Percentiles rank a stretch among this genome's conserved stretches.
Evolutionary conservation across 2,329 filamentous ascomycete genomes (phyloP).

Genomic region (Cercospora zeina): DNA sequence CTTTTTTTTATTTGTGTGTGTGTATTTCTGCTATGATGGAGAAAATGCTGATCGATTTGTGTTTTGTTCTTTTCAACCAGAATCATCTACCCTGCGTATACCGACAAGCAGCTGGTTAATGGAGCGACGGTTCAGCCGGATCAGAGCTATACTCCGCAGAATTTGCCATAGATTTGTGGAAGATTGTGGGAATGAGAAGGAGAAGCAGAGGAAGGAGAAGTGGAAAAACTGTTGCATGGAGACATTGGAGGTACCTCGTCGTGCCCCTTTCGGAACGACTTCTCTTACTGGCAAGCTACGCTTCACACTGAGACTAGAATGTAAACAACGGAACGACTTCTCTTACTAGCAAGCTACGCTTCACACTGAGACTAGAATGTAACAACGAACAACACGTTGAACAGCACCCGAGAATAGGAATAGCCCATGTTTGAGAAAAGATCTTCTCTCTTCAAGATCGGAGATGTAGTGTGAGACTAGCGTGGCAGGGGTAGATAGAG

Average conservation of each 20-base stretch:
- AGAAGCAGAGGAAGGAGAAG: not conserved
- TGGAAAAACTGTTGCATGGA: not conserved
- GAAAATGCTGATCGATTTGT: no score
- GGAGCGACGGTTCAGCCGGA: constrained; percentile 28
- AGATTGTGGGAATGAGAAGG: not conserved
- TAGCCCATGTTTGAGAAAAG: no score
- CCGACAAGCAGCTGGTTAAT: constrained; percentile 25
- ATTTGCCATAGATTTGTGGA: constrained; percentile 23
- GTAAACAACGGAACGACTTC: not conserved
- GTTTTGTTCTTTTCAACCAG: no score
- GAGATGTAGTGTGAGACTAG: no score
- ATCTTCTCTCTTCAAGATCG: no score
- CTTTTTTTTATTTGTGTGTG: not conserved
- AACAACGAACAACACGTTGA: no score
- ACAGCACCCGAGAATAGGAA: no score
- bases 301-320: not conserved
- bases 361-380: not conserved
- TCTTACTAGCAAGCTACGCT: not conserved
- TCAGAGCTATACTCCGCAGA: constrained; percentile 32
- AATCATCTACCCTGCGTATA: constrained; percentile 30
- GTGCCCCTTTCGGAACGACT: no score
- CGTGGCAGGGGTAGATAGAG: no score
- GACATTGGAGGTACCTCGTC: no score
- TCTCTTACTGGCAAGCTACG: no score
- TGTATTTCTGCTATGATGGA: no score